A percentile compares a stretch with the other conserved stretches of the same genome.
Conservation (phyloP, 2,329 filamentous ascomycete genomes). For the Penicillium psychrosexuale region DNA sequence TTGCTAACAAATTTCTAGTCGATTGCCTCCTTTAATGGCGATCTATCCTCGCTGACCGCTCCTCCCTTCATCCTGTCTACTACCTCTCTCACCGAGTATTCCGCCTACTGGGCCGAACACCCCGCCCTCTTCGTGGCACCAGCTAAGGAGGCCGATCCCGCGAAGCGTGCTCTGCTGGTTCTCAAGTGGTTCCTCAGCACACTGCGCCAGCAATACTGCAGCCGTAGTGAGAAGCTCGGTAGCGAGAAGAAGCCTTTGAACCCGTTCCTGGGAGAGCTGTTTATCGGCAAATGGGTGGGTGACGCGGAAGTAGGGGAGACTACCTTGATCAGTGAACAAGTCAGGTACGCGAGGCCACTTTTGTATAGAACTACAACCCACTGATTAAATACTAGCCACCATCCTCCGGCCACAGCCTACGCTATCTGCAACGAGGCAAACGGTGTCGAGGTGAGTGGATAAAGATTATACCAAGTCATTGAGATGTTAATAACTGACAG, state of each 20-base stretch:
- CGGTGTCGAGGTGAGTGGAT: conserved; percentile 58
- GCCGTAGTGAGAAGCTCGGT: conserved; percentile 72
- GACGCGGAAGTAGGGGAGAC: conserved; percentile 67
- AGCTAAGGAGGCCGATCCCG: conserved; percentile 71
- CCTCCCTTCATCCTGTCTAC: conserved; percentile 79
- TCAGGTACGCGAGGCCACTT: conserved; percentile 52
- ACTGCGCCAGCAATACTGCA: conserved; percentile 78
- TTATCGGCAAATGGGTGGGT: conserved; percentile 87
- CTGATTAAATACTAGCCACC: conserved; percentile 57
- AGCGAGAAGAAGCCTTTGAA: conserved; percentile 98
- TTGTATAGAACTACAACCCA: background rate
- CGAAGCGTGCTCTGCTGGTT: conserved; percentile 81
- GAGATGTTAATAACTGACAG: background rate
- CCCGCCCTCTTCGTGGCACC: conserved; percentile 77
- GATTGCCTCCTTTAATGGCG: conserved; percentile 77
- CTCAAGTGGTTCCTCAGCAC: conserved; percentile 95
- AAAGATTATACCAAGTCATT: background rate
- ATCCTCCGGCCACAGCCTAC: conserved; percentile 93
- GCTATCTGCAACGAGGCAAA: conserved; percentile 83
- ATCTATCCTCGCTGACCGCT: conserved; percentile 75
- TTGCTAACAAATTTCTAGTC: conserved; percentile 44
- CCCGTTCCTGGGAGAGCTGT: conserved; percentile 92
- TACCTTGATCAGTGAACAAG: conserved; percentile 87
- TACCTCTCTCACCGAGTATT: conserved; percentile 76
- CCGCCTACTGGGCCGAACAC: conserved; percentile 78